Percentiles rank a stretch among this genome's conserved stretches.
Conservation (phyloP, 805 yeast genomes). For the Starmera dryadoides region DNA sequence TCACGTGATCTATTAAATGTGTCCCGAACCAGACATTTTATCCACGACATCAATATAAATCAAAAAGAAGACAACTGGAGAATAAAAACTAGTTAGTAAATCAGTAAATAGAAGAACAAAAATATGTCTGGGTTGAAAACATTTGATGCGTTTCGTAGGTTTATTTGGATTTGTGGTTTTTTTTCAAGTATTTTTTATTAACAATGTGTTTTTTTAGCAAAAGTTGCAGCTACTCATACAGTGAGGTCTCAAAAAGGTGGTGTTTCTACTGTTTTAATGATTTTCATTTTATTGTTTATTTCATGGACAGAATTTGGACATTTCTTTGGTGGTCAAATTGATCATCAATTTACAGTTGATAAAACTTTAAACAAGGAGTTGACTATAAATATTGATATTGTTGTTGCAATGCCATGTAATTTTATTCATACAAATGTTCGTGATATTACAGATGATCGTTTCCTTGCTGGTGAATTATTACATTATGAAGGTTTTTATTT, state of each 20-base stretch:
- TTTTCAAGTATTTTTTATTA: neutral
- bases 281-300: slow-evolving; percentile 55
- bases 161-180: neutral
- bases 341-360: slow-evolving; percentile 74
- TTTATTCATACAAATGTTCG: slow-evolving; percentile 65
- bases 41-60: too few species aligned
- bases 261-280: slow-evolving; percentile 56
- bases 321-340: slow-evolving; percentile 73
- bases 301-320: slow-evolving; percentile 84
- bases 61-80: too few species aligned
- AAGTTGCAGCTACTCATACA: slow-evolving; percentile 61
- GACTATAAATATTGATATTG: slow-evolving; percentile 69
- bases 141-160: slow-evolving; percentile 69
- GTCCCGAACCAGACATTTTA: too few species aligned
- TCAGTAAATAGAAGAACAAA: too few species aligned
- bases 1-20: too few species aligned
- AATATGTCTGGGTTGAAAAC: slow-evolving; percentile 34
- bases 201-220: slow-evolving; percentile 33
- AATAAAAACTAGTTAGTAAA: too few species aligned
- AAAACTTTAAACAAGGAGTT: slow-evolving; percentile 47
- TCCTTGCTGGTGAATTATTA: slow-evolving; percentile 70
- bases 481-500: slow-evolving; percentile 60
- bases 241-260: slow-evolving; percentile 77
- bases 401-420: slow-evolving; percentile 81
- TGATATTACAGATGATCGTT: slow-evolving; percentile 72